phyloP scores from a whole-genome alignment of 2,329 filamentous ascomycete genomes.

The Fusarium sp. region DNA sequence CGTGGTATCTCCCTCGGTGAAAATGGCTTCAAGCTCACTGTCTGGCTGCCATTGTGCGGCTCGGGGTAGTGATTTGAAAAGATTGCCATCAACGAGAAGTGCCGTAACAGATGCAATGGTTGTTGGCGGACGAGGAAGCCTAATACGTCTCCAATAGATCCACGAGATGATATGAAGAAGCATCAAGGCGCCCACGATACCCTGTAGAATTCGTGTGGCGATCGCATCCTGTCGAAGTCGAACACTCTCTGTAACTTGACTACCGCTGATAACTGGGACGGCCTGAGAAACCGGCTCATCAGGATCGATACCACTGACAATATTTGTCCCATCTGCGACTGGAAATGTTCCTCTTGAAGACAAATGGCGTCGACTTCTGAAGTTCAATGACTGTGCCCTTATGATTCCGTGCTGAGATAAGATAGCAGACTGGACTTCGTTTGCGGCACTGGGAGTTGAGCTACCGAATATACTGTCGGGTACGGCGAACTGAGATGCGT shows the following conservation, averaged over 20 bases:
- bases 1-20: constrained; percentile 18
- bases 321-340: constrained; percentile 22
- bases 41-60: constrained; percentile 41
- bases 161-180: constrained; percentile 43
- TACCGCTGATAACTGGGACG: constrained; percentile 35
- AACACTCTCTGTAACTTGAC: constrained; percentile 21
- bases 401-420: constrained; percentile 50
- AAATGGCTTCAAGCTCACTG: constrained; percentile 28
- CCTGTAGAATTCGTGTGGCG: constrained; percentile 49
- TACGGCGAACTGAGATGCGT: constrained; percentile 47
- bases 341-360: constrained; percentile 34
- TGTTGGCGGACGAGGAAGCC: constrained; percentile 45
- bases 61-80: constrained; percentile 41
- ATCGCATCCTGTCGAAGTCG: constrained; percentile 44
- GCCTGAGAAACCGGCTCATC: constrained; percentile 37
- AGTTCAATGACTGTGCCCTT: constrained; percentile 48
- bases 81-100: constrained; percentile 51
- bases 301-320: constrained; percentile 38
- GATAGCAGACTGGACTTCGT: constrained; percentile 46
- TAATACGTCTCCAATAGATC: constrained; percentile 40
- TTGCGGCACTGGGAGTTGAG: constrained; percentile 17
- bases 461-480: constrained; percentile 39
- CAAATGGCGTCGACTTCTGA: constrained; percentile 39
- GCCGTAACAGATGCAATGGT: constrained; percentile 51
- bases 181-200: constrained; percentile 45